phyloP scores from a whole-genome alignment of 192 early-diverging fungal genomes.

The Dissophora globulifera region DNA sequence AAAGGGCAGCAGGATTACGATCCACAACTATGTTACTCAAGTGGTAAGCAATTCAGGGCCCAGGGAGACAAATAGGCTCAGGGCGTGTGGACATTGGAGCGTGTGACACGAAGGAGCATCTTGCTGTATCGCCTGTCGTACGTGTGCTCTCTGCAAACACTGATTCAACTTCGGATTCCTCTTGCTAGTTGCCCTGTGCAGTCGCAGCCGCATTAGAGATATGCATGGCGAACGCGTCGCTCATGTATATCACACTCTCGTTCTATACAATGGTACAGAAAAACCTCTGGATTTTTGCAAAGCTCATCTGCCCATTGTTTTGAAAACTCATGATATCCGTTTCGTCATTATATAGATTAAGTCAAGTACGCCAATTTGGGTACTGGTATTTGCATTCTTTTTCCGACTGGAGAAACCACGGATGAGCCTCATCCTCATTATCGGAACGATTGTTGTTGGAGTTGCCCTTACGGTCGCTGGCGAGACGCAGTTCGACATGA shows the following conservation, averaged over 20 bases:
- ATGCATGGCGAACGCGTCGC: constrained; percentile 80
- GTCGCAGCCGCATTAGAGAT: constrained; percentile 85
- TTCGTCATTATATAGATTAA: constrained; percentile 55
- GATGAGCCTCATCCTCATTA: constrained; percentile 69
- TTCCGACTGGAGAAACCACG: constrained; percentile 80
- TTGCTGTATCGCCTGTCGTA: too few species aligned
- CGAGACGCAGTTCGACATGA: constrained; percentile 69
- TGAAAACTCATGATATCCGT: background rate
- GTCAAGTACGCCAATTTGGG: constrained; percentile 73
- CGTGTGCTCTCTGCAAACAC: too few species aligned
- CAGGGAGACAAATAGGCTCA: constrained; percentile 32
- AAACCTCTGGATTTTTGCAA: background rate
- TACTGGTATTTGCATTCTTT: constrained; percentile 83
- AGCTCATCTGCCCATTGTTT: background rate
- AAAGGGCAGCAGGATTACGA: constrained; percentile 43
- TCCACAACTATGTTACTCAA: constrained; percentile 53
- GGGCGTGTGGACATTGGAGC: too few species aligned
- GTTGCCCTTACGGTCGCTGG: constrained; percentile 81
- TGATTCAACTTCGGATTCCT: too few species aligned
- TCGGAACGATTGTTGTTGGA: constrained; percentile 77
- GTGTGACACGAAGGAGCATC: too few species aligned
- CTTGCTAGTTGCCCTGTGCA: constrained; percentile 70
- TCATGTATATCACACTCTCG: constrained; percentile 83
- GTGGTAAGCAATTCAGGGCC: constrained; percentile 42
- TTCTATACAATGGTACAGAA: constrained; percentile 80